These are phyloP conservation scores for Panicum virgatum DNA, from an alignment of 202 grass and related monocot genomes.

Conservation along the genomic window DNA sequence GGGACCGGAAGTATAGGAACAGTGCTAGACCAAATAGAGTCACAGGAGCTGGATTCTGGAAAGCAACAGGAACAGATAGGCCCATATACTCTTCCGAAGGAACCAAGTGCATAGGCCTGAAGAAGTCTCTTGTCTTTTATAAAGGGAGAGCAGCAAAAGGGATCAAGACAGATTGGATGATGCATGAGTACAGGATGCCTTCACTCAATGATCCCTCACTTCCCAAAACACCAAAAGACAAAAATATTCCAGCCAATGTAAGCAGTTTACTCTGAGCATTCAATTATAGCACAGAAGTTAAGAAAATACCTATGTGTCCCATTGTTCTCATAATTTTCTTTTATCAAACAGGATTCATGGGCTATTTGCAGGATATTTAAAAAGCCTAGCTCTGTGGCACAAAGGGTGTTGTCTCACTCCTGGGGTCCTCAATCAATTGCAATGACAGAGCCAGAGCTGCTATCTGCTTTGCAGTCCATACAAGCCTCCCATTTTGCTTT, in stretches of 20 bases:
- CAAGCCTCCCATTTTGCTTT: conserved; percentile 53
- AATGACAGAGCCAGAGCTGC: conserved; percentile 39
- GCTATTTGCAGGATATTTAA: conserved; percentile 92
- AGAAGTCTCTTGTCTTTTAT: conserved; percentile 97
- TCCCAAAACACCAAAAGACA: conserved; percentile 65
- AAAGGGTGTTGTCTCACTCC: conserved; percentile 63
- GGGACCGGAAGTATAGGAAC: conserved; percentile 85
- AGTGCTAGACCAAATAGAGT: conserved; percentile 88
- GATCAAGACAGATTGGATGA: conserved; percentile 93
- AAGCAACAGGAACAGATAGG: conserved; percentile 94
- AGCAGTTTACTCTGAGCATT: conserved; percentile 21
- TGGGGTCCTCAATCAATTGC: conserved; percentile 45
- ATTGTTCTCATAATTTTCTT: conserved; percentile 34
- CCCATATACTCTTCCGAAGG: conserved; percentile 86
- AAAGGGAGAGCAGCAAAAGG: conserved; percentile 86
- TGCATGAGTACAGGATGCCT: conserved; percentile 92
- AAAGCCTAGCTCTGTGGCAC: conserved; percentile 75
- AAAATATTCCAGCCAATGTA: conserved; percentile 76
- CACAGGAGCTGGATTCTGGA: conserved; percentile 88
- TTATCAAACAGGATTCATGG: conserved; percentile 71
- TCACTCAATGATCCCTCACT: conserved; percentile 58
- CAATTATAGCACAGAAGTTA: conserved; percentile 4
- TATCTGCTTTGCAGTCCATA: conserved; percentile 41
- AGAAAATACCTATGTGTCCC: conserved; percentile 7
- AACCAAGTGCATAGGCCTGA: conserved; percentile 82